phyloP scores from a whole-genome alignment of 2,329 filamentous ascomycete species.

The Dactylellina drechsleri region DNA sequence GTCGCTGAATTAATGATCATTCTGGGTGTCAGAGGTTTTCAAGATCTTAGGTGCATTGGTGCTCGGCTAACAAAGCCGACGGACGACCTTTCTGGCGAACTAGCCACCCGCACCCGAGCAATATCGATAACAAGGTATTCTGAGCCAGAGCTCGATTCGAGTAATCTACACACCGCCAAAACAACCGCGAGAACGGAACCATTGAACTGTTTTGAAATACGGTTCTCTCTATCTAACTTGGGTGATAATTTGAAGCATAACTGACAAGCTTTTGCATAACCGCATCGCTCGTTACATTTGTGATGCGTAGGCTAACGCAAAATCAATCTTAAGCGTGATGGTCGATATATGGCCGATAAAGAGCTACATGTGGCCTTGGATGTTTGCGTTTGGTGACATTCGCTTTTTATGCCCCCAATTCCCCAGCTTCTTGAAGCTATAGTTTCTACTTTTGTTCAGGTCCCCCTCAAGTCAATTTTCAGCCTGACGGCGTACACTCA shows the following conservation, averaged over 20 bases:
- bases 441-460: slow-evolving; percentile 2
- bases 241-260: neutral
- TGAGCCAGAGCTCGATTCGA: neutral
- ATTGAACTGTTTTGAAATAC: neutral
- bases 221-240: neutral
- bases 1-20: too few species aligned
- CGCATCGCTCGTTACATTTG: too few species aligned
- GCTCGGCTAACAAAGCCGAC: slow-evolving; percentile 6
- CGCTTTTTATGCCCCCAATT: neutral
- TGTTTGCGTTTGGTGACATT: too few species aligned
- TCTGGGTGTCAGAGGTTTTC: too few species aligned
- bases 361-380: too few species aligned
- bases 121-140: slow-evolving; percentile 2
- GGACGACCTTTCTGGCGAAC: neutral
- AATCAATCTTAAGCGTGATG: too few species aligned
- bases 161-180: neutral
- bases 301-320: too few species aligned
- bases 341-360: too few species aligned
- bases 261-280: neutral
- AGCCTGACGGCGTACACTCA: slow-evolving; percentile 20
- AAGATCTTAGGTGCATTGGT: too few species aligned
- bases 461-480: neutral
- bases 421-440: slow-evolving; percentile 13
- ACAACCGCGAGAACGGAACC: neutral
- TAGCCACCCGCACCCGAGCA: neutral